Base-by-base conservation (phyloP, 2,329 filamentous ascomycete species). In the Bipolaris zeicola region DNA sequence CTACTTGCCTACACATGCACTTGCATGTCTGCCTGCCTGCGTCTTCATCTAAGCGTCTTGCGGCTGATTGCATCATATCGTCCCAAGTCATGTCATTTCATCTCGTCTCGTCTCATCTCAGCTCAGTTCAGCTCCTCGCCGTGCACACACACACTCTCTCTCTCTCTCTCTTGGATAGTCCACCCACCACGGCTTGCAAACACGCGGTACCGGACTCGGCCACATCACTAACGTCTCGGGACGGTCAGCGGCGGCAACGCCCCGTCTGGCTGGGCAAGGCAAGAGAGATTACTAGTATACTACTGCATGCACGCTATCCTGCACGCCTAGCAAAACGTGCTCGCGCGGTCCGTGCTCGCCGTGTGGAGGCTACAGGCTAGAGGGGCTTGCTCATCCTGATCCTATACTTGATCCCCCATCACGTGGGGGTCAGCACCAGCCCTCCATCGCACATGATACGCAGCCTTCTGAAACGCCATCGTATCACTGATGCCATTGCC, bases 161-260 rank as follows among this genome's bases (percentile, higher is more conserved):
- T 16, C 16, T 16, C 16, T 16, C 16, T 16, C 16, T 14, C 1
- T 6, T 5, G 33, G 1, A 14, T n/a, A n/a, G 33, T 34, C n/a
- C 14, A n/a, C 33, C 11, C 33, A 28, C 26, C 8, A 28, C 26
- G 26, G 26, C 26, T 28, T 28, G 26, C 8, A 28, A 28, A 13
- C 6, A 20, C 10, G 31, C 43, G 24, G 41, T 34, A 28, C 18
- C 44, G 31, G 20, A 37, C 4, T 33, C 26, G 47, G 34, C 36
- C 47, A 34, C 50, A 51, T 36, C 36, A 43, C 46, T 50, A 60
- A 60, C 57, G 50, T 48, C 57, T 52, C 60, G 60, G 60, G 51
- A 60, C 57, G 50, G 53, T 52, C 53, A 55, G 60, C 54, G 28
- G 51, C 57, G 57, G 50, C 50, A 57, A 52, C 60, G 57, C 51